Evolutionary conservation across 2,329 filamentous ascomycete species (phyloP), one percentile per base, ranked within the genome.

Genomic region (Pestalotiopsis sp.): DNA sequence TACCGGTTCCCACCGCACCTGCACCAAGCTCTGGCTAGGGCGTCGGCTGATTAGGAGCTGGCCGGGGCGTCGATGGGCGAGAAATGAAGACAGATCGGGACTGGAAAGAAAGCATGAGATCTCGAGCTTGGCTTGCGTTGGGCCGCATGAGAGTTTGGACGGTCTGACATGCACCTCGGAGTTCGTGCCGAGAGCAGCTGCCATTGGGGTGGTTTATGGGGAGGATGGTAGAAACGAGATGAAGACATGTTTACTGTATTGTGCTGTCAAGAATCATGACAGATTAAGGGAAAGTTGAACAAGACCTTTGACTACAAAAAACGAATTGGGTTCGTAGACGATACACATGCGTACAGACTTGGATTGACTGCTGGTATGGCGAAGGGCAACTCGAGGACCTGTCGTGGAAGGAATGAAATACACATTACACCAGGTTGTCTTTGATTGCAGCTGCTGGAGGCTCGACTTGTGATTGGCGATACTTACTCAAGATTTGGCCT

Each of bases 1-100:
- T 98, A 97, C 82, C 91, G 96, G 76, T 88, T 98, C 82, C 93
- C 94, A 65, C 92, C 93, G 49, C 89, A 93, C 76, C 87, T 98
- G 67, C 95, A 97, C 81, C 95, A 98, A 84, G 93, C 92, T 71
- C 83, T 98, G 76, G 95, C 94, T 63, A 89, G 91, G 77, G 94
- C 93, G 56, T 93, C 92, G 64, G 91, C 91, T 59, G 92, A 94
- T 75, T 88, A 78, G 75, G 57, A 6, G 12, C 36, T 67, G 25
- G 58, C 49, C 20, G 41, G 38, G 45, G 63, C 63, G 11, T 57
- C n/a, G 63, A 66, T 31, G 61, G 61, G 61, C 36, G 31, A 23
- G 36, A 14, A 41, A 17, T 12, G 17, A 13, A 23, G 57, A 59
- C 45, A n/a, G 20, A 52, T 61, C 36, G n/a, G 17, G 59, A 36